Percentiles rank a stretch among this genome's conserved stretches.
Conservation (phyloP, 2,329 filamentous ascomycete genomes). For the Colletotrichum gigasporum region DNA sequence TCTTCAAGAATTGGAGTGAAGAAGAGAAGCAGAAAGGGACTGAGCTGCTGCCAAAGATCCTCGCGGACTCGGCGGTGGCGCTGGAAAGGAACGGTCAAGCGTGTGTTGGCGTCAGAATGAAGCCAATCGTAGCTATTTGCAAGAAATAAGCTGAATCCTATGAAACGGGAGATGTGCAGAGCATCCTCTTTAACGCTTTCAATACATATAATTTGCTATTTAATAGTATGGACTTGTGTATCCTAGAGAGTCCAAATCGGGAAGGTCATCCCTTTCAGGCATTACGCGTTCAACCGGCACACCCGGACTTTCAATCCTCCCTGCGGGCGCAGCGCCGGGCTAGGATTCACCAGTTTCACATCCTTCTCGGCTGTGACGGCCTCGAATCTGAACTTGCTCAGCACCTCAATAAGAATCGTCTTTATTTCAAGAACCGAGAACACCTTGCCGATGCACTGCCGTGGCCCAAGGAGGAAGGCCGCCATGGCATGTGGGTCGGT, state of each 20-base stretch:
- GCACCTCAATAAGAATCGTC: conserved; percentile 43
- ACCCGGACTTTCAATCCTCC: neutral
- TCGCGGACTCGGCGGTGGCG: neutral
- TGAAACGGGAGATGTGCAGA: neutral
- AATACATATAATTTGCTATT: too few relatives aligned
- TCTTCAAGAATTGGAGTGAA: conserved; percentile 13
- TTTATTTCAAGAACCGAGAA: conserved; percentile 50
- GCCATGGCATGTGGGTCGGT: conserved; percentile 43
- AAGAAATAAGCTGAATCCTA: neutral
- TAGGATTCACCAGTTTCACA: conserved; percentile 31
- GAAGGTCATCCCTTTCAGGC: too few relatives aligned
- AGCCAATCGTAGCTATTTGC: conserved; percentile 23
- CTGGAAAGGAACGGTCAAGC: neutral
- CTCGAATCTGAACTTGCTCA: conserved; percentile 42
- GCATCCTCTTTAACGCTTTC: too few relatives aligned
- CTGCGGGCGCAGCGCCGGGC: neutral
- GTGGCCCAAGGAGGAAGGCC: conserved; percentile 47
- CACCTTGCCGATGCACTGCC: conserved; percentile 48
- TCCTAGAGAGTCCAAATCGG: too few relatives aligned
- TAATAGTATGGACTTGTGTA: too few relatives aligned
- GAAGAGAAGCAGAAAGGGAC: conserved; percentile 12
- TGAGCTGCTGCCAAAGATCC: neutral
- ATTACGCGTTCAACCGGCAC: neutral
- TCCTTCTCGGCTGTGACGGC: conserved; percentile 34
- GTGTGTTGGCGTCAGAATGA: conserved; percentile 7